Evolutionary conservation across 139 green algal species (phyloP), one percentile per base, ranked within the genome.

Genomic region (Chlorella ohadii): DNA sequence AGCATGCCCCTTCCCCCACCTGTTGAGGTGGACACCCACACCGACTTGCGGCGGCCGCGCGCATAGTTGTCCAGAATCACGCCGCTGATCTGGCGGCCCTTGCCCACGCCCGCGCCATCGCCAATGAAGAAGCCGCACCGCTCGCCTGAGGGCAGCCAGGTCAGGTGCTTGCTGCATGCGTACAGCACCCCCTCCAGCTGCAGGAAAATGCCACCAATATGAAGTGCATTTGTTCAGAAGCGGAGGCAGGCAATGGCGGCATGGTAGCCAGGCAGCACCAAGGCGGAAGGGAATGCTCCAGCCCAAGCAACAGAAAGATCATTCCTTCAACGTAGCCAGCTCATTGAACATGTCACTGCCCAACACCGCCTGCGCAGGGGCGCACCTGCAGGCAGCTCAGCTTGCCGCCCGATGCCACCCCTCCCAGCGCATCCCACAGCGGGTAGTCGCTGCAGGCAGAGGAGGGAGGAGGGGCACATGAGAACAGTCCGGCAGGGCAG

Each of bases 161-260:
- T 66, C 39, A 90, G 89, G 91, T 98, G 96, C 81, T 95, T 95
- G 47, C 83, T 90, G 86, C 90, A 95, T 13, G 96, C 95, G 67
- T 96, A 95, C 38, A 94, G 65, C 44, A 98, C 86, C 15, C 93
- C 94, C 84, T 98, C 96, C 72, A 98, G 90, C 88, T 98, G 96
- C 90, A 98, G 86, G 70, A 85, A 51, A 51, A 16, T 51, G 44
- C 44, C 44, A 51, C 44, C 44, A 51, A 51, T 9, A 51, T 16
- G 44, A 6, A 51, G n/a, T 51, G 44, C 44, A 51, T 51, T n/a
- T n/a, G n/a, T n/a, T n/a, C n/a, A n/a, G n/a, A n/a, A n/a, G n/a
- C n/a, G n/a, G n/a, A n/a, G n/a, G n/a, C n/a, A n/a, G n/a, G n/a
- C n/a, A n/a, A n/a, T n/a, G n/a, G n/a, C n/a, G n/a, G n/a, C n/a